Evolutionary conservation across 495 filamentous ascomycete genomes (phyloP), one percentile per base, ranked within the genome.

Genomic region (Trypethelium eluteriae): DNA sequence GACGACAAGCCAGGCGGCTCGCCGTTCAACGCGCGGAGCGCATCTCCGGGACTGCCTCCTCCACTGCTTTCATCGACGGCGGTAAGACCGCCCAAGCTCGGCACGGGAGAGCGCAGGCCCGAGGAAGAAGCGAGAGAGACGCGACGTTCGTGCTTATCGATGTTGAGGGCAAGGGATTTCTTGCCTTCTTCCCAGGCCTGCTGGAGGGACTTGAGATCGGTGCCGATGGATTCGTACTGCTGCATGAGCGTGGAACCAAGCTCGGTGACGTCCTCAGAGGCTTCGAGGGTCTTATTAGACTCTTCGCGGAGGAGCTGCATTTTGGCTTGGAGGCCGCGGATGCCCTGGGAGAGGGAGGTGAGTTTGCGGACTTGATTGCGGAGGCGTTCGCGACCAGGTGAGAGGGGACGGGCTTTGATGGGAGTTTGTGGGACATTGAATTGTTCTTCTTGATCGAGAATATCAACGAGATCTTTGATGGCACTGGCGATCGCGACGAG

Each of bases 141-240:
- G 34, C 84, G 81, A 67, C 86, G 86, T 73, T 90, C 86, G 68
- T 86, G 87, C 50, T 80, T 81, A 70, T 93, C 89, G 56, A 94
- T 86, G 66, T 86, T 91, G 50, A 83, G 84, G 46, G 88, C 82
- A 57, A 98, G 73, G 6, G 89, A 86, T 3, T 85, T 80, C 72
- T 88, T 93, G 7, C 93, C 93, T 38, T 88, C 80, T 75, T 96
- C 92, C 94, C 94, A 98, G 69, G 95, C 92, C 67, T 92, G 86
- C 69, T 93, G 86, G 56, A 98, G 80, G 50, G 83, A 84, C 73
- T 86, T 86, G 41, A 98, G 83, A 74, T 98, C 94, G 56, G 85
- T 81, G 6, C 94, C 94, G 68, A 98, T 93, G 18, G 92, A 92
- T 36, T 98, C 94, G 74, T 98, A 98, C 73, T 97, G 94, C 38